phyloP scores from a whole-genome alignment of 1,139 yeast species.

The Candida sp. region DNA sequence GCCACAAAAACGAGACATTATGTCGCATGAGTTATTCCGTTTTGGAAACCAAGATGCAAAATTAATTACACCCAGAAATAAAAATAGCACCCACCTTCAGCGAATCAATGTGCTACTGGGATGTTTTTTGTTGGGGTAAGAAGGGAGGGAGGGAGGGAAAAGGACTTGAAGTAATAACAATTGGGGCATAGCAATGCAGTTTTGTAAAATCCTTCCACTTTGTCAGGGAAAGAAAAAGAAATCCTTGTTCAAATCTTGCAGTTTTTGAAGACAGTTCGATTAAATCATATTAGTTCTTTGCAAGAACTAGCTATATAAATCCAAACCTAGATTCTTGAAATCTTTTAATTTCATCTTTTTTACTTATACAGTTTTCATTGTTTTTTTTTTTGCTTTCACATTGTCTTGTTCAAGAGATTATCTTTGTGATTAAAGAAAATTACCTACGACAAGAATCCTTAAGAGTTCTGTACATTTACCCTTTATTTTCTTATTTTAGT shows the following conservation, averaged over 20 bases:
- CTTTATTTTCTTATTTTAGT: not conserved
- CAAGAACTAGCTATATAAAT: conserved; percentile 3
- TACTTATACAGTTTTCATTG: too few relatives aligned
- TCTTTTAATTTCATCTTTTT: not conserved
- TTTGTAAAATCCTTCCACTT: not conserved
- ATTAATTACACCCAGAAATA: not conserved
- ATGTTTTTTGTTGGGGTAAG: not conserved
- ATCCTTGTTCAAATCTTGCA: not conserved
- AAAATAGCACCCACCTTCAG: not conserved
- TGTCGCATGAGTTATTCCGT: not conserved
- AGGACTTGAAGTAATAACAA: not conserved
- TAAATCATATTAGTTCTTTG: not conserved
- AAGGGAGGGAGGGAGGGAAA: not conserved
- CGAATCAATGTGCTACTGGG: not conserved
- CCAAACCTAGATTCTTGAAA: conserved; percentile 4
- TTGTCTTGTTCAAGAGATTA: not conserved
- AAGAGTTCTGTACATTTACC: not conserved
- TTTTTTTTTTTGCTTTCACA: too few relatives aligned
- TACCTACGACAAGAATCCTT: not conserved
- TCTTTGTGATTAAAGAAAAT: not conserved
- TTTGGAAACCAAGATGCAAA: not conserved
- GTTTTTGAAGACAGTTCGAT: not conserved
- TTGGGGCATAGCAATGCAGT: conserved; percentile 4
- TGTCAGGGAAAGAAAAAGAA: conserved; percentile 4
- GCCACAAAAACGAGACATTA: not conserved